Evolutionary conservation across 441 rosid species (phyloP).

Genomic region (Adansonia grandidieri): DNA sequence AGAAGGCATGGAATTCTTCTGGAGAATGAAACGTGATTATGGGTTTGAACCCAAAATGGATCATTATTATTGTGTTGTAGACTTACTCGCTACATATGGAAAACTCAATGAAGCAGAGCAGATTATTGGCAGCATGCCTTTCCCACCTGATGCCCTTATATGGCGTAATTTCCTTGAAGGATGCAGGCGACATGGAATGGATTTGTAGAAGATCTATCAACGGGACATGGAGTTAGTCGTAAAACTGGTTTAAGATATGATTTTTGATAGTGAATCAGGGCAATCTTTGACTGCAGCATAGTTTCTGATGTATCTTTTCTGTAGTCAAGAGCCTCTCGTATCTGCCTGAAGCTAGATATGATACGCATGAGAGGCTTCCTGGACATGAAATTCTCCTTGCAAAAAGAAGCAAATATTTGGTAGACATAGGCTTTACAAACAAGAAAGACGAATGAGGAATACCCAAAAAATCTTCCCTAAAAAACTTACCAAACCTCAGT

Average conservation of each 20-base stretch:
- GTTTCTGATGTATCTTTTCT: not conserved
- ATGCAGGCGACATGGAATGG: conserved; percentile 44
- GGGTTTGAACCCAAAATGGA: conserved; percentile 67
- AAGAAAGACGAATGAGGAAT: not conserved
- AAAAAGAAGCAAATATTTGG: not conserved
- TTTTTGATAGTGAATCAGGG: conserved; percentile 3
- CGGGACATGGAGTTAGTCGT: not conserved
- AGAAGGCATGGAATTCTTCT: conserved; percentile 73
- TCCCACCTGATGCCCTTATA: conserved; percentile 58
- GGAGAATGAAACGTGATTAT: conserved; percentile 48
- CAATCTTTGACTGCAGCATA: conserved; percentile 8
- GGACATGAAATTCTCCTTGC: conserved; percentile 6
- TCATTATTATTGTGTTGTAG: conserved; percentile 73
- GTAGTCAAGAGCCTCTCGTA: not conserved
- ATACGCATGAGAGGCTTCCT: not conserved
- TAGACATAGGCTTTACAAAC: not conserved
- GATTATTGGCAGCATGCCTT: conserved; percentile 68
- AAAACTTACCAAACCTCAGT: not conserved
- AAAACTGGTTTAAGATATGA: not conserved
- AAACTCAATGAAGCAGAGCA: conserved; percentile 65
- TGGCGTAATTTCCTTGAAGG: conserved; percentile 83
- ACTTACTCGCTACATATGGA: conserved; percentile 65
- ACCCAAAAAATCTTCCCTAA: not conserved
- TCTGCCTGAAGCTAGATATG: not conserved
- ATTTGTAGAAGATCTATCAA: conserved; percentile 1